Evolutionary conservation across 1,284 basidiomycete species (phyloP).

Genomic region (Cryptococcus deneoformans): DNA sequence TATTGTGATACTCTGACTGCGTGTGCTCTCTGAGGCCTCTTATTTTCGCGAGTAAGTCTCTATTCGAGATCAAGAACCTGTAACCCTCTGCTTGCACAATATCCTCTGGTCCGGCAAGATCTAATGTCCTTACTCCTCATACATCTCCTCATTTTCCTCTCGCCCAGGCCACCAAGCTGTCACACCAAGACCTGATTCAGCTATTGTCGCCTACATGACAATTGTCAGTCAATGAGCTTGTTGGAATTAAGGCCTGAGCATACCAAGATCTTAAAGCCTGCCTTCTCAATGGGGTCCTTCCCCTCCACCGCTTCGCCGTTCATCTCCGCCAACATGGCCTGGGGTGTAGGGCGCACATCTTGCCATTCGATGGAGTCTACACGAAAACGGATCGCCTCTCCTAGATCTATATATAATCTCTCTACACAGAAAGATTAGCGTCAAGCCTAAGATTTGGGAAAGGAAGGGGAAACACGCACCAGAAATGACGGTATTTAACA

Average conservation of each 20-base stretch:
- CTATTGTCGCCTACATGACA: conserved; percentile 69
- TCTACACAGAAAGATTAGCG: conserved; percentile 42
- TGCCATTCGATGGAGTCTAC: conserved; percentile 86
- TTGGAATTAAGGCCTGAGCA: neutral
- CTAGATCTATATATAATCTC: conserved; percentile 80
- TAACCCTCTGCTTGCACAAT: too few relatives aligned
- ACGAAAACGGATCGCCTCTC: conserved; percentile 80
- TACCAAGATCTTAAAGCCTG: conserved; percentile 74
- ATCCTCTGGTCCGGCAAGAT: too few relatives aligned
- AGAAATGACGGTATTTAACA: conserved; percentile 54
- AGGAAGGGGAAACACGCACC: conserved; percentile 15
- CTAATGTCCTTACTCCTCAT: conserved; percentile 18
- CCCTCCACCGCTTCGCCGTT: conserved; percentile 53
- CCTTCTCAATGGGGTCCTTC: conserved; percentile 59
- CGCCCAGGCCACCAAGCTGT: conserved; percentile 56
- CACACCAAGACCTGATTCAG: conserved; percentile 79
- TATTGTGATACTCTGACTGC: too few relatives aligned
- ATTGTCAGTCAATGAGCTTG: neutral
- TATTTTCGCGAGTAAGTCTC: too few relatives aligned
- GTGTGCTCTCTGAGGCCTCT: too few relatives aligned
- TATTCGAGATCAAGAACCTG: too few relatives aligned
- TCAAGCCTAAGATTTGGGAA: neutral
- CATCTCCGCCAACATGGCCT: conserved; percentile 22
- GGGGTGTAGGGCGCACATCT: conserved; percentile 84
- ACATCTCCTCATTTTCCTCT: conserved; percentile 37